Base-by-base conservation (phyloP, 129 eudicot genomes). In the Artemisia annua region DNA sequence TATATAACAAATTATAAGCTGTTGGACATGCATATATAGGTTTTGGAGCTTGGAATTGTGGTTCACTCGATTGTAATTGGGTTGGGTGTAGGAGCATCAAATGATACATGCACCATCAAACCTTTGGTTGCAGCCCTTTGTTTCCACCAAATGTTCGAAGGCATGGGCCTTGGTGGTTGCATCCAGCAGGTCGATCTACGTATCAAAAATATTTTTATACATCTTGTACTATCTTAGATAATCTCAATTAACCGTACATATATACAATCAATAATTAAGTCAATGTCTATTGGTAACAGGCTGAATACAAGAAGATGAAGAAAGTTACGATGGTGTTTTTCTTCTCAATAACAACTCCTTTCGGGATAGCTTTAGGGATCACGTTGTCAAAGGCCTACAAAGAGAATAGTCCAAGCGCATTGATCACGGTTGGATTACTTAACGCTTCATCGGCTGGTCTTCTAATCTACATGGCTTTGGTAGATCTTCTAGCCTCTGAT, bases 41-140 rank as follows among this genome's bases (percentile, higher is more conserved):
- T 82, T 2, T 22, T 86, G 60, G 90, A 86, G 78, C 50, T 86
- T 57, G 90, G 90, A 69, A 86, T 86, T 12, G 82, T 86, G 19
- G 90, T 83, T 46, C 90, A 86, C 58, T 86, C 91, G 13, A 59
- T 85, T 43, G 82, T 86, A 71, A 86, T 86, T n/a, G 91, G 91
- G 39, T 26, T 86, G 3, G 76, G 85, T 9, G 67, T 86, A 51
- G 91, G 91, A 4, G 87, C 87, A 15, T 86, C 91, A 3, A 80
- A 80, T 70, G 74, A 83, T 44, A 73, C 81, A 20, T 80, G 87
- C 82, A 73, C 84, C 20, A 86, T 86, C 59, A 80, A 72, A 43
- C 85, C 85, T 19, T 85, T 86, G 52, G 78, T 86, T 3, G 81
- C 80, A 52, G 94, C 94, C 56, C 76, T 88, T 32, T 32, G 43